A percentile compares a stretch with the other conserved stretches of the same genome.
phyloP scores from a whole-genome alignment of 2,329 filamentous ascomycete species.

The Fusarium sp. region DNA sequence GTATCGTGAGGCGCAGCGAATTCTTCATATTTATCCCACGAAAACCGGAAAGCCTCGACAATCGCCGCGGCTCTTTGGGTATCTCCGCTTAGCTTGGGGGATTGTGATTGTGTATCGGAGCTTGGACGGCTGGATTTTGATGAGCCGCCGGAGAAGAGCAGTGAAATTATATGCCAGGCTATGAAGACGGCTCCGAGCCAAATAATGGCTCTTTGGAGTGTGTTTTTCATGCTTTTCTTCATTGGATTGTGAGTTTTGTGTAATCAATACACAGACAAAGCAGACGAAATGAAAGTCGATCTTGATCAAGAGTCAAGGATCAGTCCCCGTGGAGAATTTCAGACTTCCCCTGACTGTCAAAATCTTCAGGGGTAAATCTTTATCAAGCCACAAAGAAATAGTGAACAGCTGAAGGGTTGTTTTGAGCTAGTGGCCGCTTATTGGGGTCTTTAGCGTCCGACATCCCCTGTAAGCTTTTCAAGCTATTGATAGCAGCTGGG shows the following conservation, averaged over 20 bases:
- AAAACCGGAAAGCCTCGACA: conserved; percentile 32
- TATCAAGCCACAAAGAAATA: neutral
- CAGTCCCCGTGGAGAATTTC: neutral
- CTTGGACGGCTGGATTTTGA: neutral
- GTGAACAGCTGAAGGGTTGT: too few relatives aligned
- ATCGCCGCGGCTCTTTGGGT: conserved; percentile 24
- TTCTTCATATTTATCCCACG: conserved; percentile 40
- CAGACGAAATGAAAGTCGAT: accelerated
- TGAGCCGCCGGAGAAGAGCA: neutral
- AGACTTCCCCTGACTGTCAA: neutral
- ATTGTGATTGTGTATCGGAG: accelerated
- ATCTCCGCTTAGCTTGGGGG: conserved; percentile 1
- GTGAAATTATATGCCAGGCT: neutral
- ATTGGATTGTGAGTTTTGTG: accelerated
- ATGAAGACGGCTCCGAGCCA: conserved; percentile 28
- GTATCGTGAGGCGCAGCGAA: conserved; percentile 41
- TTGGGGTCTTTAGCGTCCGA: neutral
- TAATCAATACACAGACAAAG: accelerated
- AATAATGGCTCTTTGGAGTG: conserved; percentile 3
- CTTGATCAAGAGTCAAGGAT: too few relatives aligned
- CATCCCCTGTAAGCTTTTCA: accelerated
- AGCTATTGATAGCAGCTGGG: neutral
- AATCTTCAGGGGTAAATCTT: neutral
- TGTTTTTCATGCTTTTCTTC: neutral
- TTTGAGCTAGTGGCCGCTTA: neutral